These are phyloP conservation scores for Vaccinium myrtillus DNA, from an alignment of 148 eudicot genomes.

Conservation along the genomic window DNA sequence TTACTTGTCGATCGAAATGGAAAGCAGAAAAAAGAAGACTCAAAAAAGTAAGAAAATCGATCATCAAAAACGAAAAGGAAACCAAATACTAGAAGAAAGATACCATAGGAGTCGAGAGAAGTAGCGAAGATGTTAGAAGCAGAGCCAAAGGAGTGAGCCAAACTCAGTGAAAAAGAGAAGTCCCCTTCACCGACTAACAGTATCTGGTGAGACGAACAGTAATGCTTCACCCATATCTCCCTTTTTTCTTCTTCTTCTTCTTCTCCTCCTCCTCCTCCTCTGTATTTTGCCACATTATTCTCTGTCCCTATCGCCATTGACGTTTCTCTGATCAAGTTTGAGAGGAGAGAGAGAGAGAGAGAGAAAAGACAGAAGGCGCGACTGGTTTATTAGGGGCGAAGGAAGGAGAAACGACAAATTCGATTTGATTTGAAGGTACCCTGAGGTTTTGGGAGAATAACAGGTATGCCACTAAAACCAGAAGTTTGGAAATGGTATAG, in stretches of 20 bases:
- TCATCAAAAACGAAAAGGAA: slow-evolving; percentile 1
- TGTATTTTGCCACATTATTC: background rate
- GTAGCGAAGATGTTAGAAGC: slow-evolving; percentile 39
- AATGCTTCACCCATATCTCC: slow-evolving; percentile 36
- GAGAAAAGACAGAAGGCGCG: too few species aligned
- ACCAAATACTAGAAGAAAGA: background rate
- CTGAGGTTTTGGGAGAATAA: background rate
- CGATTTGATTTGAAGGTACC: background rate
- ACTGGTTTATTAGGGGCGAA: too few species aligned
- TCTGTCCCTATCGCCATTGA: background rate
- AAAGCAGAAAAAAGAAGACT: background rate
- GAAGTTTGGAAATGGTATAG: background rate
- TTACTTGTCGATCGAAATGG: background rate
- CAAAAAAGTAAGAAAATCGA: background rate
- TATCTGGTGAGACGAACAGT: slow-evolving; percentile 38
- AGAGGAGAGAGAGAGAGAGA: background rate
- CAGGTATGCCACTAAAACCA: background rate
- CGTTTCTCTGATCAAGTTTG: background rate
- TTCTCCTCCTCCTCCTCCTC: slow-evolving; percentile 12
- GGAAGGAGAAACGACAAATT: background rate
- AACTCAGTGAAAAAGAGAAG: slow-evolving; percentile 40
- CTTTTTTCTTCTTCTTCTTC: slow-evolving; percentile 8
- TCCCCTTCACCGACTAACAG: slow-evolving; percentile 56
- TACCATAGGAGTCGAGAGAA: slow-evolving; percentile 38
- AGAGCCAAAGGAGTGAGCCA: slow-evolving; percentile 37